Percentiles rank a stretch among this genome's conserved stretches.
Evolutionary conservation across 495 filamentous ascomycete species (phyloP).

Genomic region (Podospora tetraspora): DNA sequence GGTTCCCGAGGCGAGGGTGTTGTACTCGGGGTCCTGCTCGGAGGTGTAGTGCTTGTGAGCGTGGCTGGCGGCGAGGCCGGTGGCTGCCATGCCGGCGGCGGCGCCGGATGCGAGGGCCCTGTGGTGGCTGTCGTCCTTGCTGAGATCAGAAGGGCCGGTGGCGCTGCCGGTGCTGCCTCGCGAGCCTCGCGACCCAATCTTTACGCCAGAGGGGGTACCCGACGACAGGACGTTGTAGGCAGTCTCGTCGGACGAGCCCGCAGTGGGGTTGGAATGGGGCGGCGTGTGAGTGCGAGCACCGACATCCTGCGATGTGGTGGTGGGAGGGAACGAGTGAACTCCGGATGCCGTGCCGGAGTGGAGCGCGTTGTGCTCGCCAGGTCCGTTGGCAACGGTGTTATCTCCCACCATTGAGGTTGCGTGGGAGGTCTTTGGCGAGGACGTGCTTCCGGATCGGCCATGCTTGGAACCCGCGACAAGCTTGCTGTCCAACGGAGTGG

Average conservation of each 20-base stretch:
- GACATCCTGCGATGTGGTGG: not conserved
- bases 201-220: slow-evolving; percentile 5
- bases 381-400: slow-evolving; percentile 5
- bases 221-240: slow-evolving; percentile 3
- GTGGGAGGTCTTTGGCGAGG: not conserved
- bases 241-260: not conserved
- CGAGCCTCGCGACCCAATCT: not conserved
- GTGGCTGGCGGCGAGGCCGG: not conserved
- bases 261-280: not conserved
- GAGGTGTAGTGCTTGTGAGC: not conserved
- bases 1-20: slow-evolving; percentile 28
- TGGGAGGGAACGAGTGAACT: not conserved
- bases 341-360: slow-evolving; percentile 13
- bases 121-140: slow-evolving; percentile 20
- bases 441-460: not conserved
- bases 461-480: not conserved
- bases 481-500: not conserved
- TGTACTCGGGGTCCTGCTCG: slow-evolving; percentile 22
- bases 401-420: not conserved
- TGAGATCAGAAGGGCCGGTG: not conserved
- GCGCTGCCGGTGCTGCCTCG: not conserved
- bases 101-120: slow-evolving; percentile 29
- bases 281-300: not conserved
- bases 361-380: slow-evolving; percentile 16
- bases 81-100: slow-evolving; percentile 25